Conservation (phyloP, 1,284 basidiomycete genomes). For the Ustilago loliicola region DNA sequence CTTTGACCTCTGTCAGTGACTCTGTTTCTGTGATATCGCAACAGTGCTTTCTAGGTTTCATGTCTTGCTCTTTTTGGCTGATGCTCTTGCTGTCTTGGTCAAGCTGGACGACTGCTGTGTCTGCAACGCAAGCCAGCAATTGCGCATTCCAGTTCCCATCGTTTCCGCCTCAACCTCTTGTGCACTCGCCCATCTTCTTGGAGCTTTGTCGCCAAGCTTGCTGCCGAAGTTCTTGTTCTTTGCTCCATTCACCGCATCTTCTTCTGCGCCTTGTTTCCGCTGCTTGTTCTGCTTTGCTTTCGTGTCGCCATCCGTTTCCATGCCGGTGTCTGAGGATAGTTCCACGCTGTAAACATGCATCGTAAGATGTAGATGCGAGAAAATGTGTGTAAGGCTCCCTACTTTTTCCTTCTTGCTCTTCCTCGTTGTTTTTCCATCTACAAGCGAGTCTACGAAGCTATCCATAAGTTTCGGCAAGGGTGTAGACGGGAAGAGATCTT, state of each 20-base stretch:
- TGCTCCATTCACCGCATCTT: background rate
- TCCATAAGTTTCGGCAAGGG: constrained; percentile 23
- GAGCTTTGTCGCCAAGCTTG: constrained; percentile 18
- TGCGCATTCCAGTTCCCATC: constrained; percentile 61
- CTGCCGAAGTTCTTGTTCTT: constrained; percentile 48
- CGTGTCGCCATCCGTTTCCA: background rate
- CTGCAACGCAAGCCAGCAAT: constrained; percentile 45
- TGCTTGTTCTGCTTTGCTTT: background rate
- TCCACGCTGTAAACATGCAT: constrained; percentile 77
- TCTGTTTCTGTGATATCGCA: background rate
- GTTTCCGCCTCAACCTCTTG: constrained; percentile 50
- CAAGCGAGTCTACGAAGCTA: constrained; percentile 16
- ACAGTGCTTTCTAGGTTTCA: background rate
- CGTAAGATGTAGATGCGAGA: constrained; percentile 90
- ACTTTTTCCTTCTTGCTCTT: constrained; percentile 24
- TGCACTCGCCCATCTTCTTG: constrained; percentile 40
- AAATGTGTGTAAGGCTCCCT: constrained; percentile 79
- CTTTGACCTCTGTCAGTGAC: background rate
- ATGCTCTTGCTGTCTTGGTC: background rate
- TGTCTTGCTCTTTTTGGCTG: constrained; percentile 1
- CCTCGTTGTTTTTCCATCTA: constrained; percentile 1
- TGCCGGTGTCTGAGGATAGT: background rate
- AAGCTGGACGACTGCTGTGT: background rate
- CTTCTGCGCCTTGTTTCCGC: background rate
- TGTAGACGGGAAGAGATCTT: constrained; percentile 5